Percentiles rank a stretch among this genome's conserved stretches.
Evolutionary conservation across 2,329 filamentous ascomycete genomes (phyloP).

Genomic region (Aspergillus pseudoviridinutans): DNA sequence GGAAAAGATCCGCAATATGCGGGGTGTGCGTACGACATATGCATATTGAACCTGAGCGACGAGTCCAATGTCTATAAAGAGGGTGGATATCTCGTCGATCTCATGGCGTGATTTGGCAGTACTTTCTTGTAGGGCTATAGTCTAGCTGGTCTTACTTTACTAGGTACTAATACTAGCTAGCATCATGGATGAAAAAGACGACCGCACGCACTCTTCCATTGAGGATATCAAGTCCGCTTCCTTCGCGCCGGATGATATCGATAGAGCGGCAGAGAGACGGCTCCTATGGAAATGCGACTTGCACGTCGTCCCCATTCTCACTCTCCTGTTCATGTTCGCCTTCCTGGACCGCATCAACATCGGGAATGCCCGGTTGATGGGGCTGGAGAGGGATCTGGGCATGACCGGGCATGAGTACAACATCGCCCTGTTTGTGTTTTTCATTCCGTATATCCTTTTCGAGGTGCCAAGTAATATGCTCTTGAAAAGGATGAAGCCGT

Average conservation of each 20-base stretch:
- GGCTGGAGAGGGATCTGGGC: conserved; percentile 40
- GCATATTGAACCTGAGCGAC: not conserved
- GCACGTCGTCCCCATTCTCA: conserved; percentile 47
- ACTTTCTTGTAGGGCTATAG: not conserved
- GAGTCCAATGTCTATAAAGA: not conserved
- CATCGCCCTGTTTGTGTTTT: conserved; percentile 43
- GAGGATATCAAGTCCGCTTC: conserved; percentile 15
- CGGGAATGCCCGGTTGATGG: conserved; percentile 46
- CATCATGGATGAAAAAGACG: conserved; percentile 6
- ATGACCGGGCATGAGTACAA: conserved; percentile 44
- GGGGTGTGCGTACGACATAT: not conserved
- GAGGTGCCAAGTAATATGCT: conserved; percentile 48
- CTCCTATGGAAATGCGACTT: conserved; percentile 48
- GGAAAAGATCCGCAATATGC: not conserved
- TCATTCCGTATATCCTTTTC: conserved; percentile 44
- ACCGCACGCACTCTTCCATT: conserved; percentile 9
- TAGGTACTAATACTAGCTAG: not conserved
- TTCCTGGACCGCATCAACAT: conserved; percentile 49
- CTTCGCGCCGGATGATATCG: not conserved
- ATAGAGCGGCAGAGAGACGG: conserved; percentile 38
- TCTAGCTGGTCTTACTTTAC: no score
- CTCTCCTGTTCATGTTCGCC: conserved; percentile 42
- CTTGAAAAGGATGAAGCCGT: conserved; percentile 41
- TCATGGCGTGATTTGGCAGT: not conserved
- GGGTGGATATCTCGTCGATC: not conserved